These are phyloP conservation scores for Quercus rubra DNA, from an alignment of 306 rosid genomes.

Conservation along the genomic window DNA sequence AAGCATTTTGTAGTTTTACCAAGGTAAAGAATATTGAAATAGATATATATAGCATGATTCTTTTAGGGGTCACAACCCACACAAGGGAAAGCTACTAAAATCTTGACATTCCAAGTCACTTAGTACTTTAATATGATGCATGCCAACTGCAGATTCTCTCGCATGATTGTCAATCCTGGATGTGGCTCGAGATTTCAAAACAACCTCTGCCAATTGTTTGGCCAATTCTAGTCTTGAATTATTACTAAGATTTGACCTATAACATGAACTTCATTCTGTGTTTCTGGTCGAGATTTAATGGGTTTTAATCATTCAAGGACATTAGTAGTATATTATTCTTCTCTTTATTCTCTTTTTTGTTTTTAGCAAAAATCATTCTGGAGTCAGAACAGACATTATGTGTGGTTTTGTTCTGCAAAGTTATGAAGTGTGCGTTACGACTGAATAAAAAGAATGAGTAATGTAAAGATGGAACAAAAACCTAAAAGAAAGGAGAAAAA, in stretches of 20 bases:
- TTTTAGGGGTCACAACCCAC: not conserved
- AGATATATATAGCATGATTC: not conserved
- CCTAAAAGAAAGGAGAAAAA: conserved; percentile 17
- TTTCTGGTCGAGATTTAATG: not conserved
- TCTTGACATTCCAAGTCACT: not conserved
- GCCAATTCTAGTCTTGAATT: not conserved
- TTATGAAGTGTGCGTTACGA: too few relatives aligned
- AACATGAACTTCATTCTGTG: too few relatives aligned
- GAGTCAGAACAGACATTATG: not conserved
- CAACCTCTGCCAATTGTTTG: not conserved
- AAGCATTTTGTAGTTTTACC: not conserved
- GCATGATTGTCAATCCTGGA: not conserved
- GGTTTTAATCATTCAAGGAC: not conserved
- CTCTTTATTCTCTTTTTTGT: not conserved
- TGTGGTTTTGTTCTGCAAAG: too few relatives aligned
- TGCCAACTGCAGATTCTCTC: not conserved
- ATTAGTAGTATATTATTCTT: not conserved
- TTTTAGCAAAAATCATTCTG: not conserved
- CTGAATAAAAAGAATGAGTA: too few relatives aligned
- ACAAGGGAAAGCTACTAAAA: too few relatives aligned
- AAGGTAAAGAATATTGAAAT: not conserved
- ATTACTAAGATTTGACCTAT: not conserved
- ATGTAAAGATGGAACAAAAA: conserved; percentile 3
- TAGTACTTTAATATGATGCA: not conserved
- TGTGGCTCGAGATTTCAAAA: not conserved